Conservation (phyloP, 179 eudicot species). For the Corrigiola litoralis region DNA sequence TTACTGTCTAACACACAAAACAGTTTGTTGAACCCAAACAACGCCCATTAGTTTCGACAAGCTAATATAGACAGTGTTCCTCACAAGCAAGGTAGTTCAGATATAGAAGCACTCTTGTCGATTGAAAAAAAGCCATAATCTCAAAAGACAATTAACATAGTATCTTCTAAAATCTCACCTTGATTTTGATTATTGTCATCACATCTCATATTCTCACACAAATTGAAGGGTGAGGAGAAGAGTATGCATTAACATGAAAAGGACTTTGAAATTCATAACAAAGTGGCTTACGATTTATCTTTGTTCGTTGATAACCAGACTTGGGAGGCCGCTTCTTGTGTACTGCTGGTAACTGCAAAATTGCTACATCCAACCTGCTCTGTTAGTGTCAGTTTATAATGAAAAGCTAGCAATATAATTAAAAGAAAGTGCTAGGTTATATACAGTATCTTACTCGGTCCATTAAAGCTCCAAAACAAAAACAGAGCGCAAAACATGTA, state of each 20-base stretch:
- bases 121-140: not conserved
- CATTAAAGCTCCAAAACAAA: not conserved
- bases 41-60: too few species aligned
- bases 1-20: not conserved
- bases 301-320: constrained; percentile 81
- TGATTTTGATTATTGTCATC: not conserved
- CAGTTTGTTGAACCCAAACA: not conserved
- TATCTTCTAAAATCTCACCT: not conserved
- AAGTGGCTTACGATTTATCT: constrained; percentile 66
- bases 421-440: not conserved
- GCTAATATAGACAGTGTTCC: too few species aligned
- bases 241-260: constrained; percentile 4
- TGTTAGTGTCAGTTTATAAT: constrained; percentile 14
- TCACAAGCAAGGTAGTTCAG: constrained; percentile 6
- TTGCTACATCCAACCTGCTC: constrained; percentile 66
- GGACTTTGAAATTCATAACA: not conserved
- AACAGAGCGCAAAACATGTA: not conserved
- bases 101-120: not conserved
- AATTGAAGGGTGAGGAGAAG: not conserved
- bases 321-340: constrained; percentile 85
- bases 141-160: not conserved
- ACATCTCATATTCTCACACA: not conserved
- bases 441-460: not conserved
- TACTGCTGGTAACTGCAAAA: constrained; percentile 72
- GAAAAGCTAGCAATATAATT: not conserved